These are phyloP conservation scores for Gossypium raimondii DNA, from an alignment of 345 rosid species.

Conservation along the genomic window DNA sequence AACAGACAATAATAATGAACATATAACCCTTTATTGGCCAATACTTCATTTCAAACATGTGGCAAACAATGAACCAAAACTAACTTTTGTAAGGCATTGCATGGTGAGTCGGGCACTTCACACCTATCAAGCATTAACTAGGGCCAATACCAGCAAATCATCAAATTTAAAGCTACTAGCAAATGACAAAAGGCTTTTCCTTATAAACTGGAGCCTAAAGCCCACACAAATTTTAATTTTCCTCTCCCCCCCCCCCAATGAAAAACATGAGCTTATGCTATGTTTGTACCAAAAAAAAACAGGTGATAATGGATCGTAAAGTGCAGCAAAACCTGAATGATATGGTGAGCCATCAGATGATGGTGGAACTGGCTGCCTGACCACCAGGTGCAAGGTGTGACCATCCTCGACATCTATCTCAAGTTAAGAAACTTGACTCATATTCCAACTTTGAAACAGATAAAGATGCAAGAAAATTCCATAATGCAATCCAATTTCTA, in stretches of 20 bases:
- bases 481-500: neutral
- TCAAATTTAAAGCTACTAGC: neutral
- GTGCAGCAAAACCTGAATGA: conserved; percentile 44
- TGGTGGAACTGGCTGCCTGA: conserved; percentile 55
- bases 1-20: neutral
- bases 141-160: neutral
- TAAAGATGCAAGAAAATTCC: neutral
- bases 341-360: conserved; percentile 41
- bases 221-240: neutral
- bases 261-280: neutral
- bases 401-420: conserved; percentile 77
- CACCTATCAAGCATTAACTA: neutral
- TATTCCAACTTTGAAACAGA: neutral
- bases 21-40: neutral
- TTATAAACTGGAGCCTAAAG: neutral
- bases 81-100: neutral
- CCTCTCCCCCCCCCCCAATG: neutral
- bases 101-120: neutral
- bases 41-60: neutral
- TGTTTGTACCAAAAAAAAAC: neutral
- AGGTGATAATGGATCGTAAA: neutral
- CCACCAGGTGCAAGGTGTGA: conserved; percentile 79
- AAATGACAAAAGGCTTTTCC: neutral
- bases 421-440: conserved; percentile 29
- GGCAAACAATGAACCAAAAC: neutral